Base-by-base conservation (phyloP, 306 rosid species). In the Prunus kanzakura region DNA sequence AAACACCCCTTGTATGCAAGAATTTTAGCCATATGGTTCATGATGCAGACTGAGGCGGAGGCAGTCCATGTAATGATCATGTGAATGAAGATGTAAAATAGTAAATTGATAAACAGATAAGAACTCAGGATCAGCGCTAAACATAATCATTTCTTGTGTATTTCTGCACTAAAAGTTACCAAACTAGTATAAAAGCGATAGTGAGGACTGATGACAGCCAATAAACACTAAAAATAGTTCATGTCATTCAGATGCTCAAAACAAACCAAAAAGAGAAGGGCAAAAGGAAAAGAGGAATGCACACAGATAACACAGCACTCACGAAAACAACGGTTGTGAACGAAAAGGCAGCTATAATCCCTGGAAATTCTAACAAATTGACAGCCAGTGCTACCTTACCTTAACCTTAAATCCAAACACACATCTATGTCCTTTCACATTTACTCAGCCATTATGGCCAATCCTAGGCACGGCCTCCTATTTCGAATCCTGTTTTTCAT, bases 401-500 rank as follows among this genome's bases (percentile, higher is more conserved):
- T 51, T 27, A 58, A 61, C 25, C 47, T 69, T 20, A 68, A 45
- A 74, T 64, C 61, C 22, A 61, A 63, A 35, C 69, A 27, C 57
- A 72, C 20, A 67, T 66, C 64, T 58, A 67, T 65, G 67, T 57
- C 56, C 64, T 27, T 49, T 72, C 69, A 69, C 72, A 58, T 45
- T 32, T 50, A 5, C 45, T 76, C 77, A 43, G 45, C 60, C 78
- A 25, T 75, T 74, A 47, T 69, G 80, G 73, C 72, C 72, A 70
- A 67, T 70, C 58, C 18, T 69, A 35, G 82, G 83, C 62, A 19
- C 82, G 56, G 67, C 43, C 45, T 57, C 79, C 77, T 84, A 86
- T 76, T 79, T 80, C 75, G 83, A 62, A 62, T 83, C 88, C 65
- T 50, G 70, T 72, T 83, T 88, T 47, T 84, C 63, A 75, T 84